Evolutionary conservation across 805 yeast species (phyloP).

Genomic region (Cyberlindnera lachancei): DNA sequence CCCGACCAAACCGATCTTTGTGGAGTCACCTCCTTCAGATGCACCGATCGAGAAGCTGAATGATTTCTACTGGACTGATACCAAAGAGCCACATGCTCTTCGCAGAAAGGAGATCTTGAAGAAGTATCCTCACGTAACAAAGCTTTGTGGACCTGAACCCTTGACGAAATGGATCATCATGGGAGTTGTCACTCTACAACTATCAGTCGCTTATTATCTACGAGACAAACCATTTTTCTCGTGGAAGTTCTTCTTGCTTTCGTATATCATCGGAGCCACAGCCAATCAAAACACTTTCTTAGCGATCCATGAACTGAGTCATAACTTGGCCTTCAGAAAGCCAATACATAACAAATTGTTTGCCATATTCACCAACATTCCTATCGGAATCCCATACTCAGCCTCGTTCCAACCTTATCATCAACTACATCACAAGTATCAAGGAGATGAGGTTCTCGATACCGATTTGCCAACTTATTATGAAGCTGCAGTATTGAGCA

Average conservation of each 20-base stretch:
- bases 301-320: constrained; percentile 84
- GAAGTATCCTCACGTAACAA: constrained; percentile 71
- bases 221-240: constrained; percentile 46
- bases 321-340: constrained; percentile 73
- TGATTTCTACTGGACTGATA: constrained; percentile 81
- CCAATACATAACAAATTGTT: constrained; percentile 74
- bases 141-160: constrained; percentile 82
- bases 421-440: constrained; percentile 81
- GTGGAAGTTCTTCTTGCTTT: constrained; percentile 49
- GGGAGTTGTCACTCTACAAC: constrained; percentile 62
- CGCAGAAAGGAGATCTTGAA: constrained; percentile 68
- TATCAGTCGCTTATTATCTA: constrained; percentile 53
- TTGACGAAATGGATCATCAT: constrained; percentile 68
- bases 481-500: constrained; percentile 70
- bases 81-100: constrained; percentile 70
- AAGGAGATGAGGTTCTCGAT: constrained; percentile 78
- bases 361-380: constrained; percentile 70
- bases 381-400: constrained; percentile 85
- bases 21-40: constrained; percentile 26
- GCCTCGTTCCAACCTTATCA: constrained; percentile 87
- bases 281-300: constrained; percentile 76
- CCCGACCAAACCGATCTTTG: constrained; percentile 16
- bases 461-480: constrained; percentile 80
- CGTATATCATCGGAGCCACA: constrained; percentile 82
- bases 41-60: constrained; percentile 30